Conservation (phyloP, 345 rosid species). For the Linum usitatissimum region DNA sequence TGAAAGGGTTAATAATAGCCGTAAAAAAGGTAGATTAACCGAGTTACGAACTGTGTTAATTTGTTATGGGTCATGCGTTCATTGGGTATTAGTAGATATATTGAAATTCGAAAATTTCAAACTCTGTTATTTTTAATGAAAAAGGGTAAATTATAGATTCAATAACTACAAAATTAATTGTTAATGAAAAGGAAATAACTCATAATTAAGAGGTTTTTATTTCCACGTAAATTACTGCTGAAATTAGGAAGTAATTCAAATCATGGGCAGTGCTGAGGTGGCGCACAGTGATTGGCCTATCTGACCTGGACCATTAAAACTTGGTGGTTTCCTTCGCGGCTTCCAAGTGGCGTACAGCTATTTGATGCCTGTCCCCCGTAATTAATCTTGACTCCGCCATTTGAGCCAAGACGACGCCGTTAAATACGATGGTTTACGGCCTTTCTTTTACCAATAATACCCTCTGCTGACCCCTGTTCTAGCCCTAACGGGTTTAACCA, state of each 20-base stretch:
- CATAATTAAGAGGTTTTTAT: background rate
- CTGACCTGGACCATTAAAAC: background rate
- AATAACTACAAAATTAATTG: no score
- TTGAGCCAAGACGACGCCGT: conserved; percentile 13
- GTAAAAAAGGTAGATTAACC: no score
- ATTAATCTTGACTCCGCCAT: background rate
- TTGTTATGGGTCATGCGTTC: no score
- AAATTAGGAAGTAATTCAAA: background rate
- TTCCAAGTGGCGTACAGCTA: conserved; percentile 45
- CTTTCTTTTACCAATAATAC: background rate
- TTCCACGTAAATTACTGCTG: background rate
- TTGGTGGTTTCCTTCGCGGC: conserved; percentile 9
- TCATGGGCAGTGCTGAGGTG: conserved; percentile 24
- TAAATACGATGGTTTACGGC: background rate
- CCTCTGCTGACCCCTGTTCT: conserved; percentile 15
- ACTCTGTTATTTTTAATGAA: no score
- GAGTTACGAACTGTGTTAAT: no score
- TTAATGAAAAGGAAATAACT: no score
- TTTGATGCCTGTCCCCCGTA: background rate
- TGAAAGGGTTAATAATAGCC: no score
- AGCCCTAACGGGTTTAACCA: conserved; percentile 25
- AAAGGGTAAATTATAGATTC: no score
- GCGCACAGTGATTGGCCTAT: conserved; percentile 17
- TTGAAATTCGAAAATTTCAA: no score
- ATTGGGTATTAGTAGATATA: no score